phyloP scores from a whole-genome alignment of 2,329 filamentous ascomycete species.

The Botrytis medusae region DNA sequence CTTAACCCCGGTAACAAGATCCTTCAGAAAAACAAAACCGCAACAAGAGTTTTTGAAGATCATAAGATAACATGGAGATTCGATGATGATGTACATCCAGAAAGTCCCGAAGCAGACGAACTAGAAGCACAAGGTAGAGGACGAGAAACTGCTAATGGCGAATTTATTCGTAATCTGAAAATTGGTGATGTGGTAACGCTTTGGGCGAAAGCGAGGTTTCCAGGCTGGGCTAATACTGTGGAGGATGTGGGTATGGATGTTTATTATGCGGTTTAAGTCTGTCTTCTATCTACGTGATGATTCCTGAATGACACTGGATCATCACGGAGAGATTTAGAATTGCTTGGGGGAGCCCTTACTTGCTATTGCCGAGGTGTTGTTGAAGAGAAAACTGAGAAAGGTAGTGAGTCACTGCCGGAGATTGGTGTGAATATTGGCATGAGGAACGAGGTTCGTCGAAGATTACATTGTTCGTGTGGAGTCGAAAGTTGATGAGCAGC shows the following conservation, averaged over 20 bases:
- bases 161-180: conserved; percentile 54
- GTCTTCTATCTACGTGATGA: background rate
- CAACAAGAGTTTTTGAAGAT: conserved; percentile 44
- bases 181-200: conserved; percentile 29
- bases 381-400: background rate
- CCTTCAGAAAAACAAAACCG: conserved; percentile 49
- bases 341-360: background rate
- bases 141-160: conserved; percentile 50
- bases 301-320: no score
- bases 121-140: conserved; percentile 50
- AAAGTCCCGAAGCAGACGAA: conserved; percentile 44
- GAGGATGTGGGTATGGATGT: conserved; percentile 54
- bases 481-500: background rate
- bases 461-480: background rate
- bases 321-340: background rate
- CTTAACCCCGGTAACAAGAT: conserved; percentile 41
- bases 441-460: background rate
- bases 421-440: background rate
- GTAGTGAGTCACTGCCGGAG: background rate
- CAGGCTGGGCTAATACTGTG: conserved; percentile 53
- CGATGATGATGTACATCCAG: conserved; percentile 48
- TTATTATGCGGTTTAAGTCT: conserved; percentile 52
- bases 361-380: background rate
- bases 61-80: conserved; percentile 56
- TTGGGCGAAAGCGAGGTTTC: conserved; percentile 46